Percentiles rank a stretch among this genome's conserved stretches.
These are phyloP conservation scores for Silene latifolia DNA, from an alignment of 148 eudicot species.

Conservation along the genomic window DNA sequence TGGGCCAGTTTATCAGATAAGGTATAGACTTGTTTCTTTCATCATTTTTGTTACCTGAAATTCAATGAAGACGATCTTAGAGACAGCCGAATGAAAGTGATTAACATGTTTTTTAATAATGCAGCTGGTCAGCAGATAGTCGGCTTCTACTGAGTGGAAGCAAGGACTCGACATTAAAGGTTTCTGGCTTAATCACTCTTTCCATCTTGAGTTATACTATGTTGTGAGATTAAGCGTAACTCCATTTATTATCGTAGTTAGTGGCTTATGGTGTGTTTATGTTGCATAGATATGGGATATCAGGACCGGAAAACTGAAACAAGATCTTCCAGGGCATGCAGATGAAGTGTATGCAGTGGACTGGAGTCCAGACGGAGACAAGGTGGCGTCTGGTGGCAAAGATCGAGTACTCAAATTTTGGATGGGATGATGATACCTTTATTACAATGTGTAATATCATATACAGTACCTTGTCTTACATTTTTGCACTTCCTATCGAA, in stretches of 20 bases:
- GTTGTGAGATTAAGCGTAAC: not conserved
- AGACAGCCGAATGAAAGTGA: not conserved
- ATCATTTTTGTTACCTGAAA: not conserved
- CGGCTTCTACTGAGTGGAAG: constrained; percentile 86
- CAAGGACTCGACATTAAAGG: constrained; percentile 96
- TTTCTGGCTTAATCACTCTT: constrained; percentile 5
- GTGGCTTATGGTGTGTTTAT: too few species aligned
- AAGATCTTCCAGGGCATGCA: constrained; percentile 3
- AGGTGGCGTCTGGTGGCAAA: not conserved
- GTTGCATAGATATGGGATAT: constrained; percentile 26
- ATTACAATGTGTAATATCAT: too few species aligned
- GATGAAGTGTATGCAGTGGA: not conserved
- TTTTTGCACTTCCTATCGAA: not conserved
- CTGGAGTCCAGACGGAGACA: constrained; percentile 1
- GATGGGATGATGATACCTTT: constrained; percentile 58
- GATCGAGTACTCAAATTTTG: constrained; percentile 72
- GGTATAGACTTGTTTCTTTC: constrained; percentile 37
- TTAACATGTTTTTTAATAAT: not conserved
- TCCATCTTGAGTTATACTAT: too few species aligned
- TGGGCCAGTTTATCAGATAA: constrained; percentile 96
- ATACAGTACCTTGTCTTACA: not conserved
- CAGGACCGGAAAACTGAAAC: not conserved
- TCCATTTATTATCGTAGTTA: not conserved
- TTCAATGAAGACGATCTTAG: not conserved
- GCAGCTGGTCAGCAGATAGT: constrained; percentile 99